Evolutionary conservation across 352 stramenopile species (phyloP), one percentile per base, ranked within the genome.

Genomic region (Pythium rishiriense): DNA sequence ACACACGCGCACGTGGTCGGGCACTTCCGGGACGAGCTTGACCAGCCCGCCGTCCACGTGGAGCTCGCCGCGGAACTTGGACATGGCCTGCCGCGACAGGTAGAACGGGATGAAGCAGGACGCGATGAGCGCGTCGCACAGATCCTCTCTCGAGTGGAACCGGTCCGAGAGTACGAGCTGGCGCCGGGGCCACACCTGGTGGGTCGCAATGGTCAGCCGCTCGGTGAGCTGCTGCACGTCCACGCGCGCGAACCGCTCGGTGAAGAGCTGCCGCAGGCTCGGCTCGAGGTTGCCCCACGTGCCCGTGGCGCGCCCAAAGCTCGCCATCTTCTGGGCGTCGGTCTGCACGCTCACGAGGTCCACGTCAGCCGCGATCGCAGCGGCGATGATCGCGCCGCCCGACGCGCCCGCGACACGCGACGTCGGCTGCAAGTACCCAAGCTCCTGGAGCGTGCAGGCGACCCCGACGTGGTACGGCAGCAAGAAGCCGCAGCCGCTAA

Each of bases 41-140:
- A 91, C 52, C 21, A 93, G 68, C 0, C 83, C 75, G 63, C 84
- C 86, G 54, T 94, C 86, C 9, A 93, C 72, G 62, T 92, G 79
- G 47, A 82, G 79, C 45, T 88, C 74, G 42, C 77, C 77, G 59
- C 81, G 76, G 70, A 92, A 88, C 45, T 75, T 66, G 31, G 75
- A 68, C 41, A 66, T 76, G 9, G 77, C 78, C 48, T 78, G 66
- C 31, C 63, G 63, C 4, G 76, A 74, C 22, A 94, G 62, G 68
- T 92, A 94, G 70, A 87, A 93, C 39, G 86, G 84, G 53, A 94
- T 78, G 67, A 83, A 90, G 49, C 82, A 91, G 24, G 84, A 92
- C 22, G 83, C 82, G 56, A 94, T 82, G 51, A 93, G 58, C 10
- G 72, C 76, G 60, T 90, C 78, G 46, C 75, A 78, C 26, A 93